phyloP scores from a whole-genome alignment of 1,139 yeast species.

The Magnusiomyces suaveolens region DNA sequence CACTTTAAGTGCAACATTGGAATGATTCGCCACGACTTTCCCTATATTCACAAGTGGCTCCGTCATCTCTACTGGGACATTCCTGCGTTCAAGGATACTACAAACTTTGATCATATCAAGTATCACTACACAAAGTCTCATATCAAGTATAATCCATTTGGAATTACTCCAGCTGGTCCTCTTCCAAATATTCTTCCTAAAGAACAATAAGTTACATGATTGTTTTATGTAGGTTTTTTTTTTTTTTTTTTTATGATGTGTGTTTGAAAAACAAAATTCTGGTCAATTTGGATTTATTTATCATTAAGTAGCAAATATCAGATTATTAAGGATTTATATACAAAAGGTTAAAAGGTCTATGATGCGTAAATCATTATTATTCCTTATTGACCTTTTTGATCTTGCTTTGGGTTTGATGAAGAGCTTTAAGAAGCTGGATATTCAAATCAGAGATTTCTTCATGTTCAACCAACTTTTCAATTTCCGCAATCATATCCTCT shows the following conservation, averaged over 20 bases:
- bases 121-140: constrained; percentile 79
- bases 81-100: constrained; percentile 67
- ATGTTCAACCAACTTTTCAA: constrained; percentile 2
- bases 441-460: neutral
- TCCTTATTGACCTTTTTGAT: neutral
- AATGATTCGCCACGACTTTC: constrained; percentile 74
- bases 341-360: too few species aligned
- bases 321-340: too few species aligned
- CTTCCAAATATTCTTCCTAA: constrained; percentile 50
- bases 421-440: neutral
- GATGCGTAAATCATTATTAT: too few species aligned
- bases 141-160: constrained; percentile 50
- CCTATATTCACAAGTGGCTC: constrained; percentile 69
- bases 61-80: constrained; percentile 77
- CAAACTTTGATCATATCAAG: constrained; percentile 65
- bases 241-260: too few species aligned
- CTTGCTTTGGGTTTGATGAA: neutral
- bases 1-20: constrained; percentile 89
- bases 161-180: constrained; percentile 87
- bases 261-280: neutral
- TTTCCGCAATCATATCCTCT: neutral
- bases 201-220: too few species aligned
- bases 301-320: too few species aligned
- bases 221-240: too few species aligned
- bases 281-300: too few species aligned